These are phyloP conservation scores for Dictyostelium brefeldianum DNA, from an alignment of 78 protist genomes.

Conservation along the genomic window DNA sequence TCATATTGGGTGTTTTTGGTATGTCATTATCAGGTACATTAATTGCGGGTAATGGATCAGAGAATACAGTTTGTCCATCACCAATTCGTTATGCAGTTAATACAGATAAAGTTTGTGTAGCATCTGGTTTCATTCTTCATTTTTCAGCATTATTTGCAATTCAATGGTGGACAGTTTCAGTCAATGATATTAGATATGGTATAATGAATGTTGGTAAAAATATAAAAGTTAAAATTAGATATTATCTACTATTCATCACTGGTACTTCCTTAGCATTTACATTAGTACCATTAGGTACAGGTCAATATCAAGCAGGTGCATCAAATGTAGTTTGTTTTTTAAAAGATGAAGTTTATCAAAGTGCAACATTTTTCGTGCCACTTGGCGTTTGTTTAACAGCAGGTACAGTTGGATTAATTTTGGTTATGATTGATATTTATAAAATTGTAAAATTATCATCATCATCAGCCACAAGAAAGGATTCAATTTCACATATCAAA, in stretches of 20 bases:
- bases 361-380: constrained; percentile 30
- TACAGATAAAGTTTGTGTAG: constrained; percentile 24
- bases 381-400: constrained; percentile 13
- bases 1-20: background rate
- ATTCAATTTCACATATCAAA: background rate
- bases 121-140: constrained; percentile 49
- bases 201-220: constrained; percentile 1
- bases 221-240: background rate
- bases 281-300: background rate
- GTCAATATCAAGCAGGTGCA: background rate
- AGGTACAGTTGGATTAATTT: constrained; percentile 6
- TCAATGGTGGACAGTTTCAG: constrained; percentile 31
- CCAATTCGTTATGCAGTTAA: background rate
- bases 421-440: constrained; percentile 43
- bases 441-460: constrained; percentile 9
- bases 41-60: constrained; percentile 34
- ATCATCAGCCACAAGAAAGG: background rate
- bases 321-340: constrained; percentile 31
- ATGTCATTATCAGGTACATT: constrained; percentile 40
- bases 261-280: background rate
- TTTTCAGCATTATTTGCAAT: constrained; percentile 37
- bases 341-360: constrained; percentile 9
- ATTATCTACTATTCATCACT: background rate
- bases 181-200: constrained; percentile 16
- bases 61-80: constrained; percentile 54